Conservation (phyloP, 2,329 filamentous ascomycete species). For the Lasiodiplodia citricola region DNA sequence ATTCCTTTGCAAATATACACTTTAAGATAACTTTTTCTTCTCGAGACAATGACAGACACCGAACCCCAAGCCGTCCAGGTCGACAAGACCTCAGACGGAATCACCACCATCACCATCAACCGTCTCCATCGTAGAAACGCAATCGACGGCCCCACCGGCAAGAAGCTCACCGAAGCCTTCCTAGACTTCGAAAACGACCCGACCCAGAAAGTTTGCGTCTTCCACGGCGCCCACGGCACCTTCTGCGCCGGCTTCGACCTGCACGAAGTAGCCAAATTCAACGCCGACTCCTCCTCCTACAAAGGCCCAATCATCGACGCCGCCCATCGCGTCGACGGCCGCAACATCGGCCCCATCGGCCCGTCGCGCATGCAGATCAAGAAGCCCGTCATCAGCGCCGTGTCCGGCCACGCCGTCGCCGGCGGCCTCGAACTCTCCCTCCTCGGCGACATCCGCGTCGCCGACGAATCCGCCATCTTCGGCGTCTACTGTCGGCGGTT, state of each 20-base stretch:
- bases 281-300: background rate
- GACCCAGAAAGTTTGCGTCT: slow-evolving; percentile 59
- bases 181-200: slow-evolving; percentile 56
- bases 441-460: slow-evolving; percentile 59
- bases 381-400: slow-evolving; percentile 61
- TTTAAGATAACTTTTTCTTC: no score
- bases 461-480: slow-evolving; percentile 59
- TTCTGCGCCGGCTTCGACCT: slow-evolving; percentile 63
- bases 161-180: slow-evolving; percentile 55
- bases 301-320: slow-evolving; percentile 22
- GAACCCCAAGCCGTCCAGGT: no score
- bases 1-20: no score
- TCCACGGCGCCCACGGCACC: slow-evolving; percentile 54
- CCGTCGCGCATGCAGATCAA: slow-evolving; percentile 54
- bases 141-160: slow-evolving; percentile 56
- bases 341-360: slow-evolving; percentile 57
- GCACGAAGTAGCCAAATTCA: slow-evolving; percentile 47
- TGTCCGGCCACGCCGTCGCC: slow-evolving; percentile 60
- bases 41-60: no score
- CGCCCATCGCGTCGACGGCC: slow-evolving; percentile 40
- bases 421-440: slow-evolving; percentile 60
- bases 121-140: slow-evolving; percentile 58
- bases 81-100: slow-evolving; percentile 40
- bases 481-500: slow-evolving; percentile 62
- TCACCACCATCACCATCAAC: slow-evolving; percentile 63